Evolutionary conservation across 495 filamentous ascomycete genomes (phyloP).

Genomic region (Xylaria castorea): DNA sequence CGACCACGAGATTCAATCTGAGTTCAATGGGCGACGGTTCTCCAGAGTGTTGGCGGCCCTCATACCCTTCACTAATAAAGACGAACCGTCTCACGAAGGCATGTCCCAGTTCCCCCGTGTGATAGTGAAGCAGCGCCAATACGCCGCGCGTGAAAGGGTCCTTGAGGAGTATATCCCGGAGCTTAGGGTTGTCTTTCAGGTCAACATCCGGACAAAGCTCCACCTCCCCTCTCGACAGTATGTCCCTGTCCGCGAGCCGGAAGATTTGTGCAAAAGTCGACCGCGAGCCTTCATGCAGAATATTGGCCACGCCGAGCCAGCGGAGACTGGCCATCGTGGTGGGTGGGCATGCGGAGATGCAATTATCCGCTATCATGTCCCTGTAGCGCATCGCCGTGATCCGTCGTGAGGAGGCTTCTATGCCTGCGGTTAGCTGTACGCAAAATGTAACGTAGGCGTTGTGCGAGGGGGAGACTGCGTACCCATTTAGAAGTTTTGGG

Average conservation of each 20-base stretch:
- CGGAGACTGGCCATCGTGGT: background rate
- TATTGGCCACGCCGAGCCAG: slow-evolving; percentile 14
- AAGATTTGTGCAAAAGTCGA: background rate
- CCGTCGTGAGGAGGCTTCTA: background rate
- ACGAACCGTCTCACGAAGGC: slow-evolving; percentile 12
- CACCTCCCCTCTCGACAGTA: background rate
- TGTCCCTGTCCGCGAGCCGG: background rate
- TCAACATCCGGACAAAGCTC: background rate
- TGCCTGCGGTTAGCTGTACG: background rate
- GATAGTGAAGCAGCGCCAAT: background rate
- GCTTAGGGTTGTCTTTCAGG: background rate
- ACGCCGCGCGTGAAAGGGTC: slow-evolving; percentile 16
- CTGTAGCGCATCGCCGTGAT: slow-evolving; percentile 19
- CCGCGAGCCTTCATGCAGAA: slow-evolving; percentile 4
- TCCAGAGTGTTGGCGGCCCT: background rate
- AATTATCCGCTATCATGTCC: slow-evolving; percentile 21
- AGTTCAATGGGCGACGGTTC: slow-evolving; percentile 1
- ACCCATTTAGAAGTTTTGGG: slow-evolving; percentile 6
- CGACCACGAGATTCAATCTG: slow-evolving; percentile 2
- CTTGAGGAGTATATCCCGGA: background rate
- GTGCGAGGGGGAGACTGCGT: slow-evolving; percentile 16
- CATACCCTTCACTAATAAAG: slow-evolving; percentile 11
- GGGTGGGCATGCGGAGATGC: background rate
- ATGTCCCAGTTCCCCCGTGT: background rate
- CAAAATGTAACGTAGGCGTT: slow-evolving; percentile 25